phyloP scores from a whole-genome alignment of 352 stramenopile species.

The Phytophthora chlamydospora region DNA sequence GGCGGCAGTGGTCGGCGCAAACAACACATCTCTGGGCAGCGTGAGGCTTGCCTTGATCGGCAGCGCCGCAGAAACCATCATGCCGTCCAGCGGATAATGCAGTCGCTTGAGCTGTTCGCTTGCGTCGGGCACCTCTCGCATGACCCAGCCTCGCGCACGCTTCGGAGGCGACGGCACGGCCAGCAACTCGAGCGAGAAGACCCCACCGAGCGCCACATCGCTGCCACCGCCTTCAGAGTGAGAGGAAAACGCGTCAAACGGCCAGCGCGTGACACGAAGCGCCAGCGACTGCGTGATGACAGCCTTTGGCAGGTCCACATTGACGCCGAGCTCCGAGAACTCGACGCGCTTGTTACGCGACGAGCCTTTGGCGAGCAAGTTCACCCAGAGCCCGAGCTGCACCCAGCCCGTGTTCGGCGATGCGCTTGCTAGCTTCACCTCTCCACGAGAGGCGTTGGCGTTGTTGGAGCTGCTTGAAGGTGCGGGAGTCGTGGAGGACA shows the following conservation, averaged over 20 bases:
- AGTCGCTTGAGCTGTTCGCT: slow-evolving; percentile 69
- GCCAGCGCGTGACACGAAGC: slow-evolving; percentile 63
- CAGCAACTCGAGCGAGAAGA: slow-evolving; percentile 75
- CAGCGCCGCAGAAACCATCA: slow-evolving; percentile 67
- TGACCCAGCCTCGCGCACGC: slow-evolving; percentile 75
- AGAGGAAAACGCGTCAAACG: slow-evolving; percentile 58
- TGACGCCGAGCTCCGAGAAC: slow-evolving; percentile 65
- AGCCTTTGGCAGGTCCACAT: slow-evolving; percentile 80
- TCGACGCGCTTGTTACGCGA: slow-evolving; percentile 82
- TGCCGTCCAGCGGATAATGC: slow-evolving; percentile 78
- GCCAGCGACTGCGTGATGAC: slow-evolving; percentile 81
- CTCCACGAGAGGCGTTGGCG: slow-evolving; percentile 41
- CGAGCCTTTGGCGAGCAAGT: slow-evolving; percentile 73
- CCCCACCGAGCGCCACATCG: slow-evolving; percentile 63
- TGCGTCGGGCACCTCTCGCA: slow-evolving; percentile 65
- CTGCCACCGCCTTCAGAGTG: slow-evolving; percentile 11
- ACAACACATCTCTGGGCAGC: slow-evolving; percentile 61
- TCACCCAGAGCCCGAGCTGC: slow-evolving; percentile 75
- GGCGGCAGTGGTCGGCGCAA: slow-evolving; percentile 21
- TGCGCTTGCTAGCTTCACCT: slow-evolving; percentile 71
- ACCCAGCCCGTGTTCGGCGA: slow-evolving; percentile 43
- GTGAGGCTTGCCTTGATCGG: slow-evolving; percentile 69
- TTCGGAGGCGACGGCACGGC: slow-evolving; percentile 71
- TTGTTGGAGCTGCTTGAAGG: slow-evolving; percentile 27
- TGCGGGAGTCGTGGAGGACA: slow-evolving; percentile 19